Conservation (phyloP, 2,329 filamentous ascomycete species). For the Trichoderma guizhouense region DNA sequence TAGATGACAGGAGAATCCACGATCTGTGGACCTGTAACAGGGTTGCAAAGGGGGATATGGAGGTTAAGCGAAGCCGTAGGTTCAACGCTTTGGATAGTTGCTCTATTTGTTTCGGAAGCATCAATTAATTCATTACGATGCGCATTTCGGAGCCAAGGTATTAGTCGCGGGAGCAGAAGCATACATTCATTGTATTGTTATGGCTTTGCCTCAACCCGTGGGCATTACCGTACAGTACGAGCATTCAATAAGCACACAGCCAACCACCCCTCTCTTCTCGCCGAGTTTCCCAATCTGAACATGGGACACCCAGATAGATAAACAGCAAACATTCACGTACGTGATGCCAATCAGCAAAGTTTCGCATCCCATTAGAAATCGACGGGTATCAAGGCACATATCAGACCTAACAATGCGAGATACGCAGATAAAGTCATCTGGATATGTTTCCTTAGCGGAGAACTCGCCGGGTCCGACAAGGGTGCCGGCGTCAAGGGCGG, state of each 20-base stretch:
- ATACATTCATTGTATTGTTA: not conserved
- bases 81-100: not conserved
- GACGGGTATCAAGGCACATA: not conserved
- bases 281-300: constrained; percentile 2
- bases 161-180: not conserved
- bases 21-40: not conserved
- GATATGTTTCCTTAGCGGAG: not conserved
- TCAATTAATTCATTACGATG: not conserved
- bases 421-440: not conserved
- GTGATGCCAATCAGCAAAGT: not conserved
- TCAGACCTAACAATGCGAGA: not conserved
- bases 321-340: not conserved
- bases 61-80: not conserved
- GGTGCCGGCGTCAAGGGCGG: not conserved
- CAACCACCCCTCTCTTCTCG: not conserved
- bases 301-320: not conserved
- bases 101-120: not conserved
- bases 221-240: not conserved
- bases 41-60: not conserved
- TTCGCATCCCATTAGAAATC: not conserved
- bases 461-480: not conserved
- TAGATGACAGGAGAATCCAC: not conserved
- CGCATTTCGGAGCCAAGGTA: not conserved
- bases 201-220: not conserved
- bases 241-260: not conserved